Evolutionary conservation across 441 rosid genomes (phyloP).

Genomic region (Hura crepitans): DNA sequence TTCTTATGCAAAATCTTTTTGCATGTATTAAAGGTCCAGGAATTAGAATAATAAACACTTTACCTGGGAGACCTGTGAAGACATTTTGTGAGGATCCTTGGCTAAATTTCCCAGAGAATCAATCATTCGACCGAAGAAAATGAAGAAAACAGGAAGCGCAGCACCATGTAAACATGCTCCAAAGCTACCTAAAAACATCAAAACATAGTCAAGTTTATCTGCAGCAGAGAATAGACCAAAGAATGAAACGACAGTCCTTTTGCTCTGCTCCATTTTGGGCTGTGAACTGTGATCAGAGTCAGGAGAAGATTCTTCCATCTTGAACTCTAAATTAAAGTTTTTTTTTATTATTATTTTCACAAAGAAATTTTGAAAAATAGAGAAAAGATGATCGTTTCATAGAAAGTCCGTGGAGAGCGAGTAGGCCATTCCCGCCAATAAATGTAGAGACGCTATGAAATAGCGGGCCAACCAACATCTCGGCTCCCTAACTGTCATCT

Average conservation of each 20-base stretch:
- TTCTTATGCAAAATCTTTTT: background rate
- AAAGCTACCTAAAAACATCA: conserved; percentile 58
- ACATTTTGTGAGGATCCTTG: conserved; percentile 44
- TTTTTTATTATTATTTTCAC: too few relatives aligned
- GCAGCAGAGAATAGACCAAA: conserved; percentile 64
- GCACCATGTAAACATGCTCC: conserved; percentile 65
- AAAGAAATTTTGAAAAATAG: conserved; percentile 1
- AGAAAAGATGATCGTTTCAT: conserved; percentile 12
- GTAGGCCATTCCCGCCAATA: conserved; percentile 25
- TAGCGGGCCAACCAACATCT: conserved; percentile 32
- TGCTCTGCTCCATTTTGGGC: conserved; percentile 19
- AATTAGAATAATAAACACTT: too few relatives aligned
- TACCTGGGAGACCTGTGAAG: conserved; percentile 64
- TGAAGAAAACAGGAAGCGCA: conserved; percentile 60
- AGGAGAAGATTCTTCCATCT: conserved; percentile 35
- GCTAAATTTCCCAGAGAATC: conserved; percentile 62
- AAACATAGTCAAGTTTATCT: conserved; percentile 43
- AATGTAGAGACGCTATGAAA: conserved; percentile 30
- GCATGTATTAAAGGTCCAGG: too few relatives aligned
- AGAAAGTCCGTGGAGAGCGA: conserved; percentile 20
- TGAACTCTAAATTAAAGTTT: background rate
- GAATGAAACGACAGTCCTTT: conserved; percentile 42
- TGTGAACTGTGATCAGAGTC: background rate
- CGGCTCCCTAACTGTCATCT: conserved; percentile 25
- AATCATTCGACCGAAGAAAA: conserved; percentile 64